Conservation (phyloP, 2,329 filamentous ascomycete genomes). For the Colletotrichum nymphaeae region DNA sequence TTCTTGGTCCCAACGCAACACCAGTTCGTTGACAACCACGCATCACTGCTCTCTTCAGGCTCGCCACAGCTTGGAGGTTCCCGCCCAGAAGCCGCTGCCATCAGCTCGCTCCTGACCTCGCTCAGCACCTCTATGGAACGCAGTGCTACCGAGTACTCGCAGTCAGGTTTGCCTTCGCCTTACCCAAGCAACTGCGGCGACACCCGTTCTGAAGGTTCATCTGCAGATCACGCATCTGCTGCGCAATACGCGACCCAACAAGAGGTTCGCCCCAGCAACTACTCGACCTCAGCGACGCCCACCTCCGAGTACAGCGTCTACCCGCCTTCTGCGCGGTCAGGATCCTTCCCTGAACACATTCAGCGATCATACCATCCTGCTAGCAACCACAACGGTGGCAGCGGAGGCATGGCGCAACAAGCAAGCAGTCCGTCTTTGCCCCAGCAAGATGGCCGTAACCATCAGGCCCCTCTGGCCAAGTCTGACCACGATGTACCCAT, state of each 20-base stretch:
- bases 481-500: slow-evolving; percentile 98
- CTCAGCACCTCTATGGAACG: slow-evolving; percentile 64
- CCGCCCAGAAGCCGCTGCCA: slow-evolving; percentile 42
- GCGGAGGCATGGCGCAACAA: slow-evolving; percentile 95
- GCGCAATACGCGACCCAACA: slow-evolving; percentile 87
- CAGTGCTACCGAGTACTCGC: slow-evolving; percentile 80
- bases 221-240: slow-evolving; percentile 93
- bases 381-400: slow-evolving; percentile 77
- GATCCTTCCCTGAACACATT: slow-evolving; percentile 88
- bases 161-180: slow-evolving; percentile 87
- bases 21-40: slow-evolving; percentile 45
- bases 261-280: slow-evolving; percentile 79
- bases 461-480: slow-evolving; percentile 82
- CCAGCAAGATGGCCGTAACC: slow-evolving; percentile 83
- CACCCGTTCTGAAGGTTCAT: slow-evolving; percentile 85
- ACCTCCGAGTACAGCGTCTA: slow-evolving; percentile 90
- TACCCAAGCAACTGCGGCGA: slow-evolving; percentile 74
- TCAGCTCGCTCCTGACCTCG: slow-evolving; percentile 44
- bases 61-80: slow-evolving; percentile 41
- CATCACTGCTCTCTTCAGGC: slow-evolving; percentile 43
- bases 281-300: slow-evolving; percentile 83
- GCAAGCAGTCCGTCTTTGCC: slow-evolving; percentile 97
- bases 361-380: slow-evolving; percentile 86
- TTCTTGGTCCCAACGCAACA: slow-evolving; percentile 46
- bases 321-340: slow-evolving; percentile 80